Evolutionary conservation across 2,329 filamentous ascomycete species (phyloP), one percentile per base, ranked within the genome.

Genomic region (Mycosphaerella sp.): DNA sequence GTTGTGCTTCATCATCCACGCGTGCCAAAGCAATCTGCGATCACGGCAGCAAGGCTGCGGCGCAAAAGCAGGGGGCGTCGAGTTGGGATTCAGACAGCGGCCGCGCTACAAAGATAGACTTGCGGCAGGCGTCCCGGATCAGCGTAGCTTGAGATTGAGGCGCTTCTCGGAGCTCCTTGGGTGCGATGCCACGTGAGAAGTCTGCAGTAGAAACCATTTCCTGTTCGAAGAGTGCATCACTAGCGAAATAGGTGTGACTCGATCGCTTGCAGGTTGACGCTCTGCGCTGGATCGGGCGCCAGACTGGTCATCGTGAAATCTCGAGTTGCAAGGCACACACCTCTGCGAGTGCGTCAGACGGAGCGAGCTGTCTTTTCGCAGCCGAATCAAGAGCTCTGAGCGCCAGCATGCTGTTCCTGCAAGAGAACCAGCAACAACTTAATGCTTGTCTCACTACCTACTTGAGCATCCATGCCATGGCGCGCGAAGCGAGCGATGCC

Each of bases 81-180:
- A 41, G 39, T 18, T 41, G 39, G 39, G 39, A 41, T 3, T 21
- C 39, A 25, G 16, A 45, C 49, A 48, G 41, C 49, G 45, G 47
- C 48, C 17, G 55, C 46, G 44, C 40, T 52, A 54, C 55, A 53
- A 54, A 56, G 52, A 59, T 58, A 55, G 54, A 53, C 35, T 45
- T 49, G 58, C 61, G 61, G 61, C 49, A 54, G 53, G 47, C 43
- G 55, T 54, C 52, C 57, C 60, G 60, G 60, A 63, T 63, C 60
- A 52, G 57, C 59, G 52, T 55, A 59, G 53, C 57, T 61, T 53
- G 50, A 51, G 32, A 46, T 54, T 51, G 49, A 49, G 44, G 49
- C 49, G 32, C 37, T 14, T 16, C 40, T 54, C 44, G 43, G 39
- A 54, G 36, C 57, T 48, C 48, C 47, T 54, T 56, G 52, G 42